Evolutionary conservation across 176 grass and related monocot genomes (phyloP), one percentile per base, ranked within the genome.

Genomic region (Cenchrus purpureus): DNA sequence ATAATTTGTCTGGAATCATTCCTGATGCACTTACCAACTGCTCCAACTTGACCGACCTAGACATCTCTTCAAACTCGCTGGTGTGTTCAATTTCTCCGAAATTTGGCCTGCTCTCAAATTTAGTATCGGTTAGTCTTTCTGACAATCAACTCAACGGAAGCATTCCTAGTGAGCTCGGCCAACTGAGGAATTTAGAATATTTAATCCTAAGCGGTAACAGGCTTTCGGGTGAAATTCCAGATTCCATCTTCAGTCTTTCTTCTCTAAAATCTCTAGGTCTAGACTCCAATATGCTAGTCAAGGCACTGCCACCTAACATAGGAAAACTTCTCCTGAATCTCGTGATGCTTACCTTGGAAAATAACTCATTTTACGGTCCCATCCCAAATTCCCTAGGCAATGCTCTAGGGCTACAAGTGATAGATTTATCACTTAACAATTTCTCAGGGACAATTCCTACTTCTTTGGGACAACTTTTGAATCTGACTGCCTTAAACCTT

Each of bases 371-470:
- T 48, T 57, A 40, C 12, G 88, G 88, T 54, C 78, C 46, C 2
- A 85, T 90, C 62, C 88, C 88, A n/a, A 28, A 61, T 49, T 90
- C 82, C 8, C 57, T 90, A 62, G 46, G 50, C 15, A 71, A 90
- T 29, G 61, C 61, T 60, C 12, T 37, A 6, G 2, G 37, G 84
- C 6, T 37, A 25, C 22, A 25, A 25, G 22, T 25, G 22, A 25
- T 25, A 25, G 22, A 25, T 25, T 25, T 25, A 25, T 25, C 22
- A 25, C 22, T 25, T 25, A 25, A 25, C 22, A 25, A 25, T 25
- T 25, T 25, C 22, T 25, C 22, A 25, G 22, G 22, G 22, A 25
- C 22, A 25, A 25, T 25, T 25, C 22, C 22, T 25, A 25, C 22
- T 25, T 25, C 22, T 25, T 25, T 25, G 22, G 22, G 22, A 25